Conservation (phyloP, 1,139 yeast species). For the Wickerhamomyces sp. region DNA sequence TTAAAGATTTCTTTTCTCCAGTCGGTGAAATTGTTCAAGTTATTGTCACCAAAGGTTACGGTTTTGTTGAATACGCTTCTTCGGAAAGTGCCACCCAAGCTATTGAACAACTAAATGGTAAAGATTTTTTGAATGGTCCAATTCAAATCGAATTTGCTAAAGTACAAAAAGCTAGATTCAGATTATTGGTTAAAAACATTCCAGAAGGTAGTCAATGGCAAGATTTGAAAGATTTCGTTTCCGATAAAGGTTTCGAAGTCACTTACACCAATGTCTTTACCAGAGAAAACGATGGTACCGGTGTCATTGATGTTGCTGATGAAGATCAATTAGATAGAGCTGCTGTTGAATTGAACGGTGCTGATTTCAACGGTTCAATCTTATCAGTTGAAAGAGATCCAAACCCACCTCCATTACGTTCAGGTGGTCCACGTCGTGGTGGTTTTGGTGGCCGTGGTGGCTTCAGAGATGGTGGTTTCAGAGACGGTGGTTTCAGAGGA, state of each 20-base stretch:
- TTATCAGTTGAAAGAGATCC: conserved; percentile 76
- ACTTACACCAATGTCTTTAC: conserved; percentile 68
- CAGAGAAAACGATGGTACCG: conserved; percentile 64
- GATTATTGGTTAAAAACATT: conserved; percentile 63
- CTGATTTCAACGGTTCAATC: conserved; percentile 63
- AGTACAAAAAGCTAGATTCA: conserved; percentile 65
- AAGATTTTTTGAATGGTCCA: conserved; percentile 56
- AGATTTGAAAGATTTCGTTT: conserved; percentile 74
- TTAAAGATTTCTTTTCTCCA: conserved; percentile 61
- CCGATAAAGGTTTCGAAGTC: conserved; percentile 64
- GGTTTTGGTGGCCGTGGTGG: conserved; percentile 31
- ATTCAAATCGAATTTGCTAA: conserved; percentile 67
- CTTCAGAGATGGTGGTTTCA: conserved; percentile 33
- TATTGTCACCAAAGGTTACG: conserved; percentile 70
- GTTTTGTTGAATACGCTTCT: conserved; percentile 66
- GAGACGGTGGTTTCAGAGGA: conserved; percentile 41
- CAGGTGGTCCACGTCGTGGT: conserved; percentile 44
- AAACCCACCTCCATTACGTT: conserved; percentile 68
- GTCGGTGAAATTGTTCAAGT: conserved; percentile 63
- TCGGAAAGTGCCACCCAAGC: conserved; percentile 65
- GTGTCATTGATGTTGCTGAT: conserved; percentile 73
- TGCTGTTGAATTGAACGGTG: conserved; percentile 61
- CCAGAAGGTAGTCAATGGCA: conserved; percentile 83
- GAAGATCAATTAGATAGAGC: conserved; percentile 73
- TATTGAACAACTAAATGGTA: conserved; percentile 53